phyloP scores from a whole-genome alignment of 768 basidiomycete genomes.

The Lactarius trivialis region DNA sequence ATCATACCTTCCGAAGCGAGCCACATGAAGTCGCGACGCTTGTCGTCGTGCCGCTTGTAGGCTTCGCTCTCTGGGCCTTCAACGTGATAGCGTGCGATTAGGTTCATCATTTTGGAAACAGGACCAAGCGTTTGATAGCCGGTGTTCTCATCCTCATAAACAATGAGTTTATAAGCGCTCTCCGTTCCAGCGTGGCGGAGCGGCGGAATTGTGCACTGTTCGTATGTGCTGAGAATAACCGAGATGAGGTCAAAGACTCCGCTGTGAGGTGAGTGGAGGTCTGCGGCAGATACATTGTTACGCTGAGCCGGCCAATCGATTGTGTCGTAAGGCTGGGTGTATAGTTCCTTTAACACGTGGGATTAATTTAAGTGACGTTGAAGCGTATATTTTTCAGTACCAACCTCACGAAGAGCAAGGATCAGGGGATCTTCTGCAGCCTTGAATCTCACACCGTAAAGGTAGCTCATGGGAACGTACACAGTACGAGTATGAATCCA shows the following conservation, averaged over 20 bases:
- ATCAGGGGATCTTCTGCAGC: slow-evolving; percentile 73
- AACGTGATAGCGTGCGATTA: slow-evolving; percentile 64
- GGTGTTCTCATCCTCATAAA: slow-evolving; percentile 93
- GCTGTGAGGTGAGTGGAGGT: slow-evolving; percentile 83
- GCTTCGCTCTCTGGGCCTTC: slow-evolving; percentile 78
- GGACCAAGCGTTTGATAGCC: slow-evolving; percentile 84
- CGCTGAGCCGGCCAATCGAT: slow-evolving; percentile 91
- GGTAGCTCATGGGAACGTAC: slow-evolving; percentile 87
- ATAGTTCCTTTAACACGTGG: slow-evolving; percentile 59
- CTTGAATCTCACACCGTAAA: slow-evolving; percentile 64
- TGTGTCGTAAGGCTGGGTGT: slow-evolving; percentile 67
- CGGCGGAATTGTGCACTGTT: slow-evolving; percentile 64
- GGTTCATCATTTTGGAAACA: slow-evolving; percentile 95
- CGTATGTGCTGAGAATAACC: slow-evolving; percentile 58
- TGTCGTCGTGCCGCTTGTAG: slow-evolving; percentile 66
- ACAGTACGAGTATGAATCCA: slow-evolving; percentile 95
- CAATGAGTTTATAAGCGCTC: slow-evolving; percentile 69
- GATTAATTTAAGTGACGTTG: slow-evolving; percentile 6
- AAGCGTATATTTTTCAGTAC: slow-evolving; percentile 10
- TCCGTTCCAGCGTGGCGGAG: slow-evolving; percentile 59
- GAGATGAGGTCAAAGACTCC: slow-evolving; percentile 62
- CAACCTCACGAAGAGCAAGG: slow-evolving; percentile 64
- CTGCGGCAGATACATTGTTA: slow-evolving; percentile 71
- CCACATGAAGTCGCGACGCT: slow-evolving; percentile 93
- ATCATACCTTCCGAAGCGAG: slow-evolving; percentile 82